These are phyloP conservation scores for Neopestalotiopsis rosae DNA, from an alignment of 2,329 filamentous ascomycete genomes.

Conservation along the genomic window DNA sequence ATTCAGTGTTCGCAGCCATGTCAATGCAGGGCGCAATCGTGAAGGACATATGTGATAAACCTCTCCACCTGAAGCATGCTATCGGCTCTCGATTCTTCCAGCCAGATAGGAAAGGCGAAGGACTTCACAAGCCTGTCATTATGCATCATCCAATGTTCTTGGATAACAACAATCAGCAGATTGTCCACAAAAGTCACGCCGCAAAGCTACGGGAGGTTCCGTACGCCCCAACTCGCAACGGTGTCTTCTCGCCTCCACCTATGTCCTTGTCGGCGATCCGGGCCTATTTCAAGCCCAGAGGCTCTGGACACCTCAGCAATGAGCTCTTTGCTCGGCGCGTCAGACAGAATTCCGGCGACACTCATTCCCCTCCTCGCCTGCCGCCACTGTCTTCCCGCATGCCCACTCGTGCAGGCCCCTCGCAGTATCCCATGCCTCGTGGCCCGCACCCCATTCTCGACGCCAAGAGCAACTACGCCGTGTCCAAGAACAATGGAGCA, in stretches of 20 bases:
- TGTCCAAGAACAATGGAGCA: neutral
- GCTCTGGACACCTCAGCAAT: neutral
- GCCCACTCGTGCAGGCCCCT: neutral
- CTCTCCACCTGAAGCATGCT: neutral
- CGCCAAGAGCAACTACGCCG: slow-evolving; percentile 5
- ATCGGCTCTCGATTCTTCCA: slow-evolving; percentile 9
- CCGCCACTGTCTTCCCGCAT: too few relatives aligned
- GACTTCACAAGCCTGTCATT: too few relatives aligned
- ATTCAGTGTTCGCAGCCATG: neutral
- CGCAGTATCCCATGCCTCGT: neutral
- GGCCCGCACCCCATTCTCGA: neutral
- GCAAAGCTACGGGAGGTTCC: neutral
- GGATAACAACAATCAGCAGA: too few relatives aligned
- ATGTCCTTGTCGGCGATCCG: neutral
- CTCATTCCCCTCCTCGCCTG: neutral
- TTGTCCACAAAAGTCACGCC: neutral
- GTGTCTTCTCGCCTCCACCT: neutral
- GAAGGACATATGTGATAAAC: neutral
- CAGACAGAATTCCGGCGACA: neutral
- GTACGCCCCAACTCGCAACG: neutral
- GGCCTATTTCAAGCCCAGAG: neutral
- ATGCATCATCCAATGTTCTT: too few relatives aligned
- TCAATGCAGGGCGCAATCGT: neutral
- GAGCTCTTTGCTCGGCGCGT: neutral
- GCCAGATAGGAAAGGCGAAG: neutral